Evolutionary conservation across 371 early-diverging fungal species (phyloP).

Genomic region (Mucor ambiguus): DNA sequence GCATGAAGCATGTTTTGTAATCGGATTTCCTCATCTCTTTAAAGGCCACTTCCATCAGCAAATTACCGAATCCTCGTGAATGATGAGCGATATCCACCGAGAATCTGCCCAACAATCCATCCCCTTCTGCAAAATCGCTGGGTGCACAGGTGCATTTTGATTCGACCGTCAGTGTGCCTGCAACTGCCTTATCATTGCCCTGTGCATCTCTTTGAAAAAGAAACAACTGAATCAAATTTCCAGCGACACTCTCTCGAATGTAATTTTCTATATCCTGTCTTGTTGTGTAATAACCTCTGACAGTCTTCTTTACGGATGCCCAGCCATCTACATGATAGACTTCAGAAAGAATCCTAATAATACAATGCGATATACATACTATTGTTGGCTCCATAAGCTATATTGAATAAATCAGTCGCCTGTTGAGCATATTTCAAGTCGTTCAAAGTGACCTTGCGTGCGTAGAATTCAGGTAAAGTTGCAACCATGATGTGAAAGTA

Average conservation of each 20-base stretch:
- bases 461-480: neutral
- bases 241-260: neutral
- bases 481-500: neutral
- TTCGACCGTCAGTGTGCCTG: constrained; percentile 20
- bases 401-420: neutral
- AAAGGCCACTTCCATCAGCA: constrained; percentile 35
- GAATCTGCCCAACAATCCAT: constrained; percentile 33
- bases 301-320: neutral
- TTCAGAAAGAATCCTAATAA: neutral
- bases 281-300: neutral
- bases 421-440: neutral
- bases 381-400: neutral
- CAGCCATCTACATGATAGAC: neutral
- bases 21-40: constrained; percentile 24
- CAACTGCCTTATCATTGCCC: constrained; percentile 14
- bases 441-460: neutral
- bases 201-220: neutral
- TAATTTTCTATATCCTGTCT: constrained; percentile 8
- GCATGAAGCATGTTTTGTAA: constrained; percentile 32
- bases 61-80: constrained; percentile 46
- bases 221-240: neutral
- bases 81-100: constrained; percentile 41
- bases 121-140: neutral
- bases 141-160: neutral
- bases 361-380: neutral